Evolutionary conservation across 306 rosid genomes (phyloP), one percentile per base, ranked within the genome.

Genomic region (Sophora flavescens): DNA sequence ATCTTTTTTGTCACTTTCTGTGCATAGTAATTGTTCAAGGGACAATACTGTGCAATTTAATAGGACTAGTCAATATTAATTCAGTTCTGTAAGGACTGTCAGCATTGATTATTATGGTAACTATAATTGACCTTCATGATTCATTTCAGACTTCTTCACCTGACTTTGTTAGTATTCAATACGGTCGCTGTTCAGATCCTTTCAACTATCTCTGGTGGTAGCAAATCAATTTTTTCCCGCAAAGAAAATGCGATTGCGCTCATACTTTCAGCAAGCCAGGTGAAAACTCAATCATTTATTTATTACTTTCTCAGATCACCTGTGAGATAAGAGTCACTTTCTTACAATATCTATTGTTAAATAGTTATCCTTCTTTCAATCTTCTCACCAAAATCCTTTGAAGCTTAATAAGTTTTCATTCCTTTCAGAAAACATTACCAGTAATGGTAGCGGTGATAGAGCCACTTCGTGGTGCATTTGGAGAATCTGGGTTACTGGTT

Each of bases 401-500:
- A 42, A 26, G 54, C 28, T 38, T 68, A 8, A 65, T 53, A 42
- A 39, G 15, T 78, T 68, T 75, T 18, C 50, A 64, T 78, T 33
- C 72, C 30, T 79, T 78, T 75, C 89, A 90, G 96, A 94, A 94
- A 92, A 92, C 98, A 47, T 89, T 94, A 53, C 98, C 97, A 2
- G 97, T 94, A 53, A 89, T 90, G 97, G 95, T 94, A 71, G 98
- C 97, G 15, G 97, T 94, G 14, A 87, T 95, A 66, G 96, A 92
- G 82, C 88, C 91, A 83, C 96, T 95, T 68, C 75, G 82, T 30
- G 97, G 97, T 54, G 89, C 92, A 22, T 85, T 95, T 54, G 98
- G 97, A 63, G 92, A 92, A 83, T 84, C 98, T 0, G 97, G 97
- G 48, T 80, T 95, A 83, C 89, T 92, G 74, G 84, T 95, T 86